Evolutionary conservation across 305 asterid species (phyloP), one percentile per base, ranked within the genome.

Genomic region (Salvia sclarea): DNA sequence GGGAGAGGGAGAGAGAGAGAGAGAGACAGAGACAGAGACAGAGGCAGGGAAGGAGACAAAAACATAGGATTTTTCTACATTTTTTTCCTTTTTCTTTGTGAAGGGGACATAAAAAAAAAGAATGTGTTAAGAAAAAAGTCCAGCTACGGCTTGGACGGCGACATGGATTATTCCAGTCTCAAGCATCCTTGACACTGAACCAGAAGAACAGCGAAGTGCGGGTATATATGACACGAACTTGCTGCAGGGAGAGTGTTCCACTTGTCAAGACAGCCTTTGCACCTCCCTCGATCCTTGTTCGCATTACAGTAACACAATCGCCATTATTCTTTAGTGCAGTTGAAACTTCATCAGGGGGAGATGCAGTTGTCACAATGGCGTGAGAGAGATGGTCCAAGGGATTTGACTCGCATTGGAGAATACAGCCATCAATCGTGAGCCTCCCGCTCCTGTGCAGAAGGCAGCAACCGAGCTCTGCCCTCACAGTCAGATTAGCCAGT

Each of bases 381-480:
- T 93, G 84, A 3, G 98, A 93, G 40, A 93, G 95, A 82, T 93
- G 89, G 73, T 93, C 98, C 78, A 90, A 74, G 24, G 97, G 97
- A 70, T 93, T 74, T 1, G 96, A 75, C 74, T 93, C 97, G 30
- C 98, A 88, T 74, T 88, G 98, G 73, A 88, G 97, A 72, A 93
- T 80, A 68, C 98, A 93, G 33, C 92, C 87, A 49, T 93, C 98
- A 44, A 90, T 73, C 3, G 88, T 93, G 56, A 93, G 85, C 85
- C 83, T 85, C 60, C 98, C 98, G 24, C 97, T 86, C 72, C 98
- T 80, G 69, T 93, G 98, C 74, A 93, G 95, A 56, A 93, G 80
- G 78, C 98, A 93, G 79, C 98, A 93, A 31, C 97, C 97, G 0
- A 93, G 95, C 83, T 93, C 97, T n/a, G 97, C 83, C 76, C 95